Percentiles rank a stretch among this genome's conserved stretches.
Conservation (phyloP, 1,139 yeast genomes). For the Debaryomyces nepalensis region DNA sequence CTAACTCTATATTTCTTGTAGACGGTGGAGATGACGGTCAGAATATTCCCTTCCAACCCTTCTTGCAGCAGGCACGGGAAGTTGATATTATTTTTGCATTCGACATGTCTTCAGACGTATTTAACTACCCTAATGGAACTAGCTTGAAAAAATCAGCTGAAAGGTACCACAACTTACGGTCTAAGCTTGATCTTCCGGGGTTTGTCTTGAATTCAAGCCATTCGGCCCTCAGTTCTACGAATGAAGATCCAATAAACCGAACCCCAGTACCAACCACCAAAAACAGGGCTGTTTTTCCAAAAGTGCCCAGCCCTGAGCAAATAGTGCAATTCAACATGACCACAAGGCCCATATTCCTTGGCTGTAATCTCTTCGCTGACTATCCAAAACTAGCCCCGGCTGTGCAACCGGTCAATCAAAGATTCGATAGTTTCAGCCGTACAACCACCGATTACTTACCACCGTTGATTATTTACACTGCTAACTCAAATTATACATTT, state of each 20-base stretch:
- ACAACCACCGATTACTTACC: slow-evolving; percentile 33
- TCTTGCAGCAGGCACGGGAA: slow-evolving; percentile 32
- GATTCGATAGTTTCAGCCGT: background rate
- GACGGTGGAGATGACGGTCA: slow-evolving; percentile 55
- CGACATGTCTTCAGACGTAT: slow-evolving; percentile 45
- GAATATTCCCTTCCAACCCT: slow-evolving; percentile 47
- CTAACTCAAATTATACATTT: slow-evolving; percentile 47
- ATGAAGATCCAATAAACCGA: too few species aligned
- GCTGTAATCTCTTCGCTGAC: slow-evolving; percentile 51
- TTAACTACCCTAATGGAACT: slow-evolving; percentile 47
- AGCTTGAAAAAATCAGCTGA: slow-evolving; percentile 24
- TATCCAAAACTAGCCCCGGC: slow-evolving; percentile 24
- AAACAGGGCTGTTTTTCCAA: slow-evolving; percentile 35
- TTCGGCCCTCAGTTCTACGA: too few species aligned
- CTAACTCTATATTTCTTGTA: slow-evolving; percentile 35
- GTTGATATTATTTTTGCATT: slow-evolving; percentile 42
- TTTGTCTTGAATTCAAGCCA: slow-evolving; percentile 18
- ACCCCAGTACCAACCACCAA: background rate
- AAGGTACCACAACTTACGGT: slow-evolving; percentile 28
- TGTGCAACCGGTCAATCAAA: slow-evolving; percentile 6
- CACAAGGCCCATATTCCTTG: slow-evolving; percentile 55
- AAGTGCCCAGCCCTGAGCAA: slow-evolving; percentile 39
- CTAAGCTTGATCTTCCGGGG: slow-evolving; percentile 22
- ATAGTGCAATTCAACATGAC: slow-evolving; percentile 34
- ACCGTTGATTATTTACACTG: slow-evolving; percentile 58